These are phyloP conservation scores for Groenewaldozyma auringiensis DNA, from an alignment of 1,139 yeast species.

Conservation along the genomic window DNA sequence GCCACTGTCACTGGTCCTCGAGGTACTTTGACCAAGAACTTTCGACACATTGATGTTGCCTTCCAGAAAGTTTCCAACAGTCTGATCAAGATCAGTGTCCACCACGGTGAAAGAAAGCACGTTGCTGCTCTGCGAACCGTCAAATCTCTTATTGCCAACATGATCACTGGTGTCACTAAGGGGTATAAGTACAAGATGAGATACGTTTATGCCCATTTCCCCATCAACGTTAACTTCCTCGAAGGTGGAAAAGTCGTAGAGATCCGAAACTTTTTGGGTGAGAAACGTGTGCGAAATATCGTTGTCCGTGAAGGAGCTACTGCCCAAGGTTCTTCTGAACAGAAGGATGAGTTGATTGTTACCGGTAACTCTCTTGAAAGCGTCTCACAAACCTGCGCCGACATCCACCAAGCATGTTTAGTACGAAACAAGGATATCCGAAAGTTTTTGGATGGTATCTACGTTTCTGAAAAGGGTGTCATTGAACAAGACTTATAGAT, in stretches of 20 bases:
- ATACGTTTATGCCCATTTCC: slow-evolving; percentile 99
- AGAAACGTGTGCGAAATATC: slow-evolving; percentile 88
- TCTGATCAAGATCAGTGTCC: slow-evolving; percentile 82
- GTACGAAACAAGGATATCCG: slow-evolving; percentile 99
- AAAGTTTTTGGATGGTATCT: slow-evolving; percentile 98
- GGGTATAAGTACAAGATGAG: slow-evolving; percentile 99
- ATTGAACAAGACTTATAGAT: slow-evolving; percentile 53
- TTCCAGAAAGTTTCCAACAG: slow-evolving; percentile 67
- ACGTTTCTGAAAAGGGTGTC: slow-evolving; percentile 94
- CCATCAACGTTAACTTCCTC: slow-evolving; percentile 92
- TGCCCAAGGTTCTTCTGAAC: slow-evolving; percentile 71
- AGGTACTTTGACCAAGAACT: slow-evolving; percentile 86
- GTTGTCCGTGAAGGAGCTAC: slow-evolving; percentile 87
- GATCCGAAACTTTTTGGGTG: slow-evolving; percentile 99
- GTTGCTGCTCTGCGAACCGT: slow-evolving; percentile 99
- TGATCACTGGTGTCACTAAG: slow-evolving; percentile 97
- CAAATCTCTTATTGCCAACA: slow-evolving; percentile 87
- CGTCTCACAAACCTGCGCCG: slow-evolving; percentile 98
- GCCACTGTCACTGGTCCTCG: slow-evolving; percentile 97
- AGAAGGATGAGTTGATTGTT: slow-evolving; percentile 90
- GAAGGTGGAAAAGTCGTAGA: slow-evolving; percentile 75
- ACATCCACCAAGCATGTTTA: slow-evolving; percentile 95
- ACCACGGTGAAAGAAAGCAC: slow-evolving; percentile 99
- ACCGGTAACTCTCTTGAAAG: slow-evolving; percentile 96
- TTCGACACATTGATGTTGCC: slow-evolving; percentile 93